A percentile compares a stretch with the other conserved stretches of the same genome.
Conservation (phyloP, 2,329 filamentous ascomycete genomes). For the Monosporascus cannonballus region DNA sequence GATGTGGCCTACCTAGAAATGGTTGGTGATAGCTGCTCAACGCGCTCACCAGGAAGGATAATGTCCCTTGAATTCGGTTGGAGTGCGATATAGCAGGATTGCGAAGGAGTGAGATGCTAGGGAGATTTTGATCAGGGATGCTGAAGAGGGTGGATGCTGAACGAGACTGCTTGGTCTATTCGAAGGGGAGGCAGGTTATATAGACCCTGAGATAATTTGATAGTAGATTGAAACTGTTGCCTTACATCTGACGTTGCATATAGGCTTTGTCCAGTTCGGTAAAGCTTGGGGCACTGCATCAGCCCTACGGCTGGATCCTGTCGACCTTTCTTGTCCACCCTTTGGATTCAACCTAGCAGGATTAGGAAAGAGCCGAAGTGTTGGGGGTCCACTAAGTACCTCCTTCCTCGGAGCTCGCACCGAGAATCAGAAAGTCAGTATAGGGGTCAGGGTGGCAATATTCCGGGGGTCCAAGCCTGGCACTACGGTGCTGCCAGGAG, state of each 20-base stretch:
- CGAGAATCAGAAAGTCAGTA: background rate
- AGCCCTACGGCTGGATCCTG: slow-evolving; percentile 18
- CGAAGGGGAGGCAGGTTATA: background rate
- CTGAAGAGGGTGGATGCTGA: background rate
- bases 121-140: background rate
- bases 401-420: background rate
- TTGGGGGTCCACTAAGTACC: background rate
- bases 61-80: no score
- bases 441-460: background rate
- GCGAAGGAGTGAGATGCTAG: background rate
- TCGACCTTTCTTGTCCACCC: slow-evolving; percentile 4
- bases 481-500: no score
- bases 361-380: background rate
- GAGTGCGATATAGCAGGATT: background rate
- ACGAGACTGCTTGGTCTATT: background rate
- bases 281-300: slow-evolving; percentile 13
- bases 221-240: slow-evolving; percentile 1
- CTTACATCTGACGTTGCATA: slow-evolving; percentile 7
- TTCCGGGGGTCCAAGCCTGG: background rate
- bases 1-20: no score
- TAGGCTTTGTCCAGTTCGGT: slow-evolving; percentile 8
- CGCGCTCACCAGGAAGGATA: no score
- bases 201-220: background rate
- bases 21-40: no score
- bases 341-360: background rate